Evolutionary conservation across 345 rosid species (phyloP), one percentile per base, ranked within the genome.

Genomic region (Erysimum cheiranthoides): DNA sequence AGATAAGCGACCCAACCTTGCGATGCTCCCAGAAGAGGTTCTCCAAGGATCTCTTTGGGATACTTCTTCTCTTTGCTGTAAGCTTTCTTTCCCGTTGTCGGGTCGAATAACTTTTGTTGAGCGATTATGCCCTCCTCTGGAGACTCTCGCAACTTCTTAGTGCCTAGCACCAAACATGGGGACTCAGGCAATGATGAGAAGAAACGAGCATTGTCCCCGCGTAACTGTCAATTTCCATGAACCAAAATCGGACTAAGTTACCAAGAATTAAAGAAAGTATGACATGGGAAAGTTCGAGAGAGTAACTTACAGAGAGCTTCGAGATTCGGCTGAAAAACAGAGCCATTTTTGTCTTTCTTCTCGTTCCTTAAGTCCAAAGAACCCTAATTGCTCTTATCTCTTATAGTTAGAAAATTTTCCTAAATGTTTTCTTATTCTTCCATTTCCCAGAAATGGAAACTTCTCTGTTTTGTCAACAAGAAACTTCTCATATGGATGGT

Each of bases 1-100:
- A 14, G 2, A 25, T 2, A 53, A 38, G 51, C 61, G 21, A 66
- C 28, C 51, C 72, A 68, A 14, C 72, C 72, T 68, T 27, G 50
- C 0, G 72, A 53, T 36, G 72, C 38, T 38, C 73, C 73, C 2
- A 53, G 3, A 5, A 10, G 51, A 53, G 61, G 6, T 27, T 10
- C 28, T 0, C 16, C 61, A 3, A 0, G 5, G 28, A 68, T 51
- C 51, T 39, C 39, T 14, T 53, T 68, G 16, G 68, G 68, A 14
- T 42, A 3, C 13, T 14, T 43, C 25, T 62, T 62, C 38, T 27
- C 38, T 1, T 2, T 10, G 43, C 38, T 43, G 30, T 8, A 27
- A 38, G 43, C 51, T 42, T 0, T 43, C 25, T 43, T 0, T 36
- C 14, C 52, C 3, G 21, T 25, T 4, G 36, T 14, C 8, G 51